Percentiles rank a stretch among this genome's conserved stretches.
Evolutionary conservation across 768 basidiomycete species (phyloP).

Genomic region (Termitomyces sp.): DNA sequence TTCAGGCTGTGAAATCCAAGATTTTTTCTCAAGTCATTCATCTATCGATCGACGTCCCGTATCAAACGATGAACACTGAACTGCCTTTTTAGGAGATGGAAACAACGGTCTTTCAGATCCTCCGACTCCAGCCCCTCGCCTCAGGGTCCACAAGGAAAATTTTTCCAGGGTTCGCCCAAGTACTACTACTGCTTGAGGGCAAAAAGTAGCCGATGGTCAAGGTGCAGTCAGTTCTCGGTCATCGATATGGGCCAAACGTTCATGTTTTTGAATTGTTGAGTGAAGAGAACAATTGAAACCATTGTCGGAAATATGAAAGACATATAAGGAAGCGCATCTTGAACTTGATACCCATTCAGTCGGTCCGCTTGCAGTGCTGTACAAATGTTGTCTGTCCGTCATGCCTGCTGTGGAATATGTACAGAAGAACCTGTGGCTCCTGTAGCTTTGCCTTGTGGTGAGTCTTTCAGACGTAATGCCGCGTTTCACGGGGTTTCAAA

Average conservation of each 20-base stretch:
- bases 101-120: slow-evolving; percentile 26
- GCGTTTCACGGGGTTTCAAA: background rate
- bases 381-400: background rate
- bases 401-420: slow-evolving; percentile 60
- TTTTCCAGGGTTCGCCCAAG: background rate
- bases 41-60: no score
- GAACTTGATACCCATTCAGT: background rate
- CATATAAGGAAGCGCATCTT: slow-evolving; percentile 7
- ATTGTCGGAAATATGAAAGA: background rate
- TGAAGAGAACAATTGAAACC: background rate
- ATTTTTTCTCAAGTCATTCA: no score
- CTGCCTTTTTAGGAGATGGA: slow-evolving; percentile 18
- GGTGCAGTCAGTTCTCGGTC: background rate
- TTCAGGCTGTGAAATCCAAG: no score
- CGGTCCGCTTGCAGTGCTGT: background rate
- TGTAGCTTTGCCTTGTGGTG: slow-evolving; percentile 61
- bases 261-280: background rate
- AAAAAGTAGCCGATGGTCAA: background rate
- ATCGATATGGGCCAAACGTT: background rate
- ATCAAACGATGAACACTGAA: background rate
- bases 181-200: background rate
- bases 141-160: background rate
- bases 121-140: slow-evolving; percentile 19
- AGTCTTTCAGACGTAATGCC: slow-evolving; percentile 12
- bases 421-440: slow-evolving; percentile 48